These are phyloP conservation scores for Emericellopsis atlantica DNA, from an alignment of 2,329 filamentous ascomycete species.

Conservation along the genomic window DNA sequence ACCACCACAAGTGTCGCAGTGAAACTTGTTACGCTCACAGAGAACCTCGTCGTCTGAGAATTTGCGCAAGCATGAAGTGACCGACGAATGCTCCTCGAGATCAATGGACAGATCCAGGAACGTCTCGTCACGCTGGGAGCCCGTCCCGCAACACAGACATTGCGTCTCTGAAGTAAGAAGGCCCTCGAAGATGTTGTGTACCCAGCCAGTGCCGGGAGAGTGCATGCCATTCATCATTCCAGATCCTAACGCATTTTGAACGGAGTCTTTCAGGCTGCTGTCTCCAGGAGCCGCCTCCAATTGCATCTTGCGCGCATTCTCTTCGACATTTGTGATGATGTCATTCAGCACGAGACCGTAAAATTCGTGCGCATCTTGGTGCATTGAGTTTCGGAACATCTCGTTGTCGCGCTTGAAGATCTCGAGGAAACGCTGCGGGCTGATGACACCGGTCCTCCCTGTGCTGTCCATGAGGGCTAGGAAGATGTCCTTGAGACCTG, in stretches of 20 bases:
- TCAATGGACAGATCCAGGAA: conserved; percentile 96
- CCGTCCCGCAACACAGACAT: conserved; percentile 90
- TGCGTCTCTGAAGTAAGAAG: conserved; percentile 91
- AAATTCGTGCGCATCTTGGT: conserved; percentile 97
- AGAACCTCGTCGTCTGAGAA: conserved; percentile 98
- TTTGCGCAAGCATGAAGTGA: conserved; percentile 87
- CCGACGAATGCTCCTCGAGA: conserved; percentile 86
- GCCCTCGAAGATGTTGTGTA: conserved; percentile 94
- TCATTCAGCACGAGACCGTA: conserved; percentile 91
- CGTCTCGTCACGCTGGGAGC: conserved; percentile 88
- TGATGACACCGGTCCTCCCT: conserved; percentile 78
- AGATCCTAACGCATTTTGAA: conserved; percentile 18
- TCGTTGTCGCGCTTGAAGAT: conserved; percentile 91
- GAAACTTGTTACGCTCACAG: conserved; percentile 96
- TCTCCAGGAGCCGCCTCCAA: conserved; percentile 30
- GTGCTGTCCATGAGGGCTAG: conserved; percentile 73
- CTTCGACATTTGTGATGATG: conserved; percentile 86
- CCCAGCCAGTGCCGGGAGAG: conserved; percentile 63
- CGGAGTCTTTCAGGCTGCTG: conserved; percentile 3
- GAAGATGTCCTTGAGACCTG: conserved; percentile 91
- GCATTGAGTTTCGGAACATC: conserved; percentile 94
- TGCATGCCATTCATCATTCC: conserved; percentile 2
- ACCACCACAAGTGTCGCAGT: conserved; percentile 94
- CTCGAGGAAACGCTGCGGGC: conserved; percentile 85
- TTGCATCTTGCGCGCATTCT: conserved; percentile 58